Evolutionary conservation across 495 filamentous ascomycete genomes (phyloP).

Genomic region (Penicillium maclennaniae): DNA sequence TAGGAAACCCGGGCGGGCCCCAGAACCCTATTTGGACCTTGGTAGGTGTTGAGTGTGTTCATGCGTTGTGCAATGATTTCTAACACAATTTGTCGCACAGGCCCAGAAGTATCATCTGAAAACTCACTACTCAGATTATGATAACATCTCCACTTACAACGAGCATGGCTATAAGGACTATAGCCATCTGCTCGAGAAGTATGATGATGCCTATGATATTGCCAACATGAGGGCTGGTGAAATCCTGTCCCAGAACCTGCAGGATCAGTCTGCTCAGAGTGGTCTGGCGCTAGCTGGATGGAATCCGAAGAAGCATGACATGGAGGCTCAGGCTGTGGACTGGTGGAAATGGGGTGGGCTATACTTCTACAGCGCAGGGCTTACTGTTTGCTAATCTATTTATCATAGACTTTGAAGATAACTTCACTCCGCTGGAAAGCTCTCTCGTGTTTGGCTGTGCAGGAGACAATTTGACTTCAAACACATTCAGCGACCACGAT

Average conservation of each 20-base stretch:
- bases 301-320: slow-evolving; percentile 55
- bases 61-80: not conserved
- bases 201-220: slow-evolving; percentile 3
- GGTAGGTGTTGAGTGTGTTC: not conserved
- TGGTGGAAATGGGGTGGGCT: slow-evolving; percentile 55
- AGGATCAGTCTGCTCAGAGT: slow-evolving; percentile 59
- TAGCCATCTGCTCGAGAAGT: slow-evolving; percentile 10
- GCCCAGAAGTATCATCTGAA: slow-evolving; percentile 18
- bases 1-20: slow-evolving; percentile 17
- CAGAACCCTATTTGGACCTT: slow-evolving; percentile 22
- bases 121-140: slow-evolving; percentile 18
- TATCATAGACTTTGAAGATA: slow-evolving; percentile 53
- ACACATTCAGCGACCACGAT: slow-evolving; percentile 54
- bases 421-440: slow-evolving; percentile 45
- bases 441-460: slow-evolving; percentile 43
- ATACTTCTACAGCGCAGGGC: not conserved
- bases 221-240: slow-evolving; percentile 10
- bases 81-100: not conserved
- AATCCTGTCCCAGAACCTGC: slow-evolving; percentile 54
- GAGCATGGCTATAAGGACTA: slow-evolving; percentile 18
- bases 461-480: slow-evolving; percentile 45
- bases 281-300: slow-evolving; percentile 60
- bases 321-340: slow-evolving; percentile 57
- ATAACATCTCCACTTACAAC: slow-evolving; percentile 18
- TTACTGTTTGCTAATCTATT: slow-evolving; percentile 13